These are phyloP conservation scores for Simmondsia chinensis DNA, from an alignment of 148 eudicot genomes.

Conservation along the genomic window DNA sequence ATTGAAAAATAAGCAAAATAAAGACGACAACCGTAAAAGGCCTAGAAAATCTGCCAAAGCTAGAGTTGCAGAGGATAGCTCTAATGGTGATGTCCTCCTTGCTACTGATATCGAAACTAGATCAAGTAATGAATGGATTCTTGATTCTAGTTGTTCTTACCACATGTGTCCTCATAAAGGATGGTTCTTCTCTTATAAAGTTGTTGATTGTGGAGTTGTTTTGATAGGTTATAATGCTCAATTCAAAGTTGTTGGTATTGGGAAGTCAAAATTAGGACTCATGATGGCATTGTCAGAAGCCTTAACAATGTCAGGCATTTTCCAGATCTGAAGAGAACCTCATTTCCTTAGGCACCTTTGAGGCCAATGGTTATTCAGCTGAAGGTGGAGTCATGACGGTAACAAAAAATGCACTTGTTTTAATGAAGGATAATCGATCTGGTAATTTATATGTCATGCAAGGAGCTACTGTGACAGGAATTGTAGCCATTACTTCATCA, in stretches of 20 bases:
- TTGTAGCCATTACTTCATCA: background rate
- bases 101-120: background rate
- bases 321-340: conserved; percentile 5
- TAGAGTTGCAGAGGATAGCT: background rate
- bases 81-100: background rate
- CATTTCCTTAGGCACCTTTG: conserved; percentile 9
- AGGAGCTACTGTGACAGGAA: background rate
- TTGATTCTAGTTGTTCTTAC: conserved; percentile 2
- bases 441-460: background rate
- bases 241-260: conserved; percentile 4
- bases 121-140: conserved; percentile 3
- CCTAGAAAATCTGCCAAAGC: background rate
- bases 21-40: background rate
- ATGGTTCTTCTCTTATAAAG: conserved; percentile 7
- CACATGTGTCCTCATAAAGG: conserved; percentile 10
- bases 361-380: background rate
- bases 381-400: conserved; percentile 8
- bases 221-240: conserved; percentile 5
- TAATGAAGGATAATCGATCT: background rate
- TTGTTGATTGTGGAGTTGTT: background rate
- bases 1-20: background rate
- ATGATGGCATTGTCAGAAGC: conserved; percentile 3
- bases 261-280: background rate
- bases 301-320: conserved; percentile 1
- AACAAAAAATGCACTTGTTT: background rate